Base-by-base conservation (phyloP, 1,284 basidiomycete species). In the Ganoderma boninense region DNA sequence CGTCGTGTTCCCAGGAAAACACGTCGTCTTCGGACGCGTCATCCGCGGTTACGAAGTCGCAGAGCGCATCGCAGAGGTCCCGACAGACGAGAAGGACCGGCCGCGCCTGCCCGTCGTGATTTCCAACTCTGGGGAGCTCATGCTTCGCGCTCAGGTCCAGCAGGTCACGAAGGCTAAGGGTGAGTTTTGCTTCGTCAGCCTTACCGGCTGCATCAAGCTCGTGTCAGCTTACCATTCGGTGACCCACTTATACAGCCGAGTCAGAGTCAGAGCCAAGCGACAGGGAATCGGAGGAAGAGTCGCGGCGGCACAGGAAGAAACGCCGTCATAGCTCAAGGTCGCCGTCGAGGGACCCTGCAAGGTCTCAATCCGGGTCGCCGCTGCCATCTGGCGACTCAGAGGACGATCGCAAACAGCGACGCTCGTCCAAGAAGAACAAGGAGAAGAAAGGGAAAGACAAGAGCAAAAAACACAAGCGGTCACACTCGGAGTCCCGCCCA, bases 91-190 rank as follows among this genome's bases (percentile, higher is more conserved):
- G 76, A 90, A 91, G 84, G 86, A 91, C 80, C 85, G 92, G 4
- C 97, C 97, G 0, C 80, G 87, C 3, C 83, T 87, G 1, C 90
- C 92, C 1, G 89, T 97, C 11, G 83, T 87, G n/a, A 91, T 98
- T 69, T 82, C 85, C 2, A 94, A 91, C 77, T 96, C 93, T 69
- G 96, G 96, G 29, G 94, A 98, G 80, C 89, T 98, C 26, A 92
- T 96, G 79, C 85, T 95, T 10, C 87, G 87, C 56, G 84, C 84
- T 74, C 84, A 84, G 67, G 71, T 74, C 4, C 68, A 72, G 59
- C 54, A 69, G 44, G 49, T 71, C 26, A 68, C 75, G 69, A 54
- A 44, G 60, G 23, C 60, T 13, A 8, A 13, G 10, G 20, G 74
- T 77, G 40, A 52, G 73, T 67, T 8, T 18, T 26, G 2, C 26